These are phyloP conservation scores for Gossypium gossypioides DNA, from an alignment of 441 rosid species.

Conservation along the genomic window DNA sequence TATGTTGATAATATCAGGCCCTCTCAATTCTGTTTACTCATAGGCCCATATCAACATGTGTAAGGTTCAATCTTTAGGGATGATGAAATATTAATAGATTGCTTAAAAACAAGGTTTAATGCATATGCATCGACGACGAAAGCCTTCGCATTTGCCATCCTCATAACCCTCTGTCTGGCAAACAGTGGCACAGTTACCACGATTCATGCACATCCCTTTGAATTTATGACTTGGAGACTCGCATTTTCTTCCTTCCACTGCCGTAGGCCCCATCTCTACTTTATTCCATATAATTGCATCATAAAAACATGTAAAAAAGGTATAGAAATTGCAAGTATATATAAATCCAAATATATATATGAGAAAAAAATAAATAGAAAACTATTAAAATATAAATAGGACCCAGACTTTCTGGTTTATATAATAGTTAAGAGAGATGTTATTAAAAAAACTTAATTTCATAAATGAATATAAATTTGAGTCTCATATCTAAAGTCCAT, in stretches of 20 bases:
- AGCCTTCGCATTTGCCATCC: slow-evolving; percentile 20
- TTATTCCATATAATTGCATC: neutral
- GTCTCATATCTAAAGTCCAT: too few relatives aligned
- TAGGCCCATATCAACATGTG: too few relatives aligned
- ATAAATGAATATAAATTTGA: too few relatives aligned
- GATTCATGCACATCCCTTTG: slow-evolving; percentile 15
- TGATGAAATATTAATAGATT: neutral
- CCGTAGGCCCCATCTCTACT: slow-evolving; percentile 2
- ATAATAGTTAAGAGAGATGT: too few relatives aligned
- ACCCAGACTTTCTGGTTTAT: too few relatives aligned
- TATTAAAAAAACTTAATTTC: too few relatives aligned
- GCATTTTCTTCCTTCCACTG: slow-evolving; percentile 19
- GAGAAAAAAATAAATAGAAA: neutral
- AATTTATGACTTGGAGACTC: slow-evolving; percentile 23
- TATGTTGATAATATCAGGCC: too few relatives aligned
- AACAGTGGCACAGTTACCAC: slow-evolving; percentile 17
- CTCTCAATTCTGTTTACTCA: too few relatives aligned
- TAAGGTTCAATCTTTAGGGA: too few relatives aligned
- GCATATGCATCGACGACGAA: slow-evolving; percentile 28
- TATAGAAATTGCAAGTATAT: neutral
- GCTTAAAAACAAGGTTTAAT: slow-evolving; percentile 15
- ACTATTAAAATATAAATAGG: too few relatives aligned
- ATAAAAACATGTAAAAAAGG: neutral
- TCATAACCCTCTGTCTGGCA: slow-evolving; percentile 25
- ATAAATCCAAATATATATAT: neutral